Evolutionary conservation across 148 eudicot genomes (phyloP).

Genomic region (Vaccinium darrowii): DNA sequence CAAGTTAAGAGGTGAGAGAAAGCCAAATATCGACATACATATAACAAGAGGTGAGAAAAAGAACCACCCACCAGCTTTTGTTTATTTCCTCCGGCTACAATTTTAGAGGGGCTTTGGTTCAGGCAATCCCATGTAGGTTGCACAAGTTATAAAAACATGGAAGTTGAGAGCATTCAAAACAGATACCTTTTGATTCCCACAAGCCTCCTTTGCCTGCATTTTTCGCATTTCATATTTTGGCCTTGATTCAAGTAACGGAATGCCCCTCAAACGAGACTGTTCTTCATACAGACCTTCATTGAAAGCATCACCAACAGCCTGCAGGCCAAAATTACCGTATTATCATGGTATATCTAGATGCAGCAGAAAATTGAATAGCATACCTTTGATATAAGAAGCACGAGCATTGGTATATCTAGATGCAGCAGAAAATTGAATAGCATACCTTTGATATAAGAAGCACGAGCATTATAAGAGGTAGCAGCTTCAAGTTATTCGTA

Average conservation of each 20-base stretch:
- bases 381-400: too few relatives aligned
- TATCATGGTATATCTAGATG: not conserved
- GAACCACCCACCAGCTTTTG: not conserved
- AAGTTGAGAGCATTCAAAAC: constrained; percentile 10
- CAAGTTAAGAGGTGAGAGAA: not conserved
- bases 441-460: constrained; percentile 95
- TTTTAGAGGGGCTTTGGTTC: not conserved
- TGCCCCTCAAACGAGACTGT: constrained; percentile 82
- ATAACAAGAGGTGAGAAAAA: too few relatives aligned
- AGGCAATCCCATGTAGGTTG: not conserved
- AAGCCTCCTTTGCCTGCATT: constrained; percentile 84
- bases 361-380: too few relatives aligned
- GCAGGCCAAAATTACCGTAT: constrained; percentile 16
- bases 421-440: constrained; percentile 14
- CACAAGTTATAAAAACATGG: not conserved
- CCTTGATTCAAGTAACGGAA: constrained; percentile 89
- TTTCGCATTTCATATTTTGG: constrained; percentile 84
- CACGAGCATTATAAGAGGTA: constrained; percentile 97
- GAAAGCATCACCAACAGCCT: constrained; percentile 99
- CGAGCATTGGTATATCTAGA: too few relatives aligned
- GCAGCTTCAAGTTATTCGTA: constrained; percentile 85
- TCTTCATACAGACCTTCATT: constrained; percentile 97
- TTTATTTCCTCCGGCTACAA: not conserved
- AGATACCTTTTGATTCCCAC: constrained; percentile 68
- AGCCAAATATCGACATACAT: not conserved